Evolutionary conservation across 495 filamentous ascomycete genomes (phyloP), one percentile per base, ranked within the genome.

Genomic region (Lasiosphaeria ovina): DNA sequence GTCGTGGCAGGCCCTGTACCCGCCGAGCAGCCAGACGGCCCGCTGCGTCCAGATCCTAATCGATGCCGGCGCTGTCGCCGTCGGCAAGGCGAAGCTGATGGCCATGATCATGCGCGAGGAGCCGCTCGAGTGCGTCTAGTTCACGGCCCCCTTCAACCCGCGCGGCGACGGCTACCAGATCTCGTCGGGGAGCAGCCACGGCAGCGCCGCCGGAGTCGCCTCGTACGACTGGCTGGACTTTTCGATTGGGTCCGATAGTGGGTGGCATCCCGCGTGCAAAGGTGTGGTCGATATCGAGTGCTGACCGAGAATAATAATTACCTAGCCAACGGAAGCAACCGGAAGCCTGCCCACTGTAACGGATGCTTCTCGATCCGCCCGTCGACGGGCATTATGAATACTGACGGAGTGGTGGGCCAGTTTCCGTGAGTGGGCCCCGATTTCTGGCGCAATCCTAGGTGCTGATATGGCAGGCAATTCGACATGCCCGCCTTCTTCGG

Each of bases 201-300:
- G 59, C 34, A 42, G 54, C 34, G 54, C 47, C 12, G 54, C 54
- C 3, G 60, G 35, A 0, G 36, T 62, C 17, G 54, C 54, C 31
- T n/a, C 60, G 10, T 58, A 62, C 35, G 54, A 57, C n/a, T 62
- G 54, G 45, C 24, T 62, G 4, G 54, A 62, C 12, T 36, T 57
- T 31, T 33, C 60, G 7, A 62, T 62, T 45, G 60, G 60, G 7
- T 38, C 60, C 3, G 60, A 62, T n/a, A 62, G 33, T 16, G 3
- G 50, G 11, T 38, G 40, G 52, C 35, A 12, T 36, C 32, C 52
- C 47, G 17, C 47, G 6, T 16, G 12, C n/a, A 49, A 6, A 49
- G 17, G 5, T 40, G 36, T n/a, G n/a, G n/a, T n/a, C 6, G 6
- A 49, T 16, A 49, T 7, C 47, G 6, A 6, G 36, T 40, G 11